Conservation (phyloP, 176 grass and related monocot genomes). For the Triticum monococcum region DNA sequence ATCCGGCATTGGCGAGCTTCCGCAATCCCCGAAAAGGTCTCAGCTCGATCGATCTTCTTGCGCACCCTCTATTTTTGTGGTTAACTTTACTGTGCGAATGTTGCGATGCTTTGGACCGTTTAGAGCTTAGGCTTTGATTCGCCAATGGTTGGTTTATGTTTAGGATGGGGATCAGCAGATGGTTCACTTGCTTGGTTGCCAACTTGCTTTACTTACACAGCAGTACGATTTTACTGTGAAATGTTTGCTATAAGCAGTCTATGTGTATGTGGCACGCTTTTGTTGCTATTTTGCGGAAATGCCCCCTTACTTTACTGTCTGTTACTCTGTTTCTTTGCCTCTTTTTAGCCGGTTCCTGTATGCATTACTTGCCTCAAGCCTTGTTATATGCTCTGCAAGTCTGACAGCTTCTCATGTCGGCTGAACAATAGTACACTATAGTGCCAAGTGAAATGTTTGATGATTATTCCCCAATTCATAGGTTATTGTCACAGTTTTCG, state of each 20-base stretch:
- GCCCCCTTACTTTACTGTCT: background rate
- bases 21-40: conserved; percentile 1
- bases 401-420: background rate
- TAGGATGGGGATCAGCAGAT: background rate
- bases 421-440: background rate
- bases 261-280: background rate
- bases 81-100: background rate
- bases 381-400: background rate
- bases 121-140: conserved; percentile 1
- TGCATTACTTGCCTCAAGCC: background rate
- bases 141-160: background rate
- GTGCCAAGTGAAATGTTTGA: background rate
- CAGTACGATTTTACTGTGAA: background rate
- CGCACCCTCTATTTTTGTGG: background rate
- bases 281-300: conserved; percentile 19
- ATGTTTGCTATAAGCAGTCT: background rate
- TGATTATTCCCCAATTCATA: conserved; percentile 4
- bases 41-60: background rate
- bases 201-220: conserved; percentile 4
- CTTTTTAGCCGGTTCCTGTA: background rate
- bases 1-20: conserved; percentile 14
- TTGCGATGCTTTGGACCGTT: background rate
- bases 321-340: background rate
- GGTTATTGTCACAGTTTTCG: background rate
- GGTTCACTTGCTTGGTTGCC: conserved; percentile 26